Base-by-base conservation (phyloP, 2,329 filamentous ascomycete species). In the Verruconis gallopava region DNA sequence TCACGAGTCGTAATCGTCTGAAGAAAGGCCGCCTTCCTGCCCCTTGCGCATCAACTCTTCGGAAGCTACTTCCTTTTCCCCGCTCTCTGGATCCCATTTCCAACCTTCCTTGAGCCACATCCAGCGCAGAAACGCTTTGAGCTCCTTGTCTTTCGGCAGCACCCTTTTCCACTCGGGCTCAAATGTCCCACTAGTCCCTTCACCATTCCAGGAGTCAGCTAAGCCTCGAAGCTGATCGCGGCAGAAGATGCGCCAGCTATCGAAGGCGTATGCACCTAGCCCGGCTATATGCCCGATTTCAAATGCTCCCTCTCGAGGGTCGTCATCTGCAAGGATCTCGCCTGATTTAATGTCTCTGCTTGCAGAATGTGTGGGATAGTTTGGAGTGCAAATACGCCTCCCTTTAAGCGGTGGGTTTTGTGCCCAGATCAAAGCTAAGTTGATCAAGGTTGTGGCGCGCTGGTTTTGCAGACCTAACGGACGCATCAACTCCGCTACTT, bases 211-310 rank as follows among this genome's bases (percentile, higher is more conserved):
- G 48, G 79, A 74, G 6, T 62, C 56, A 1, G 79, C 75, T 14
- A 77, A 59, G 0, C 77, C 79, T 5, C 86, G 72, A 18, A 93
- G 59, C 21, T 71, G 67, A 56, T 95, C 88, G 2, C 88, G 75
- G 56, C 85, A 94, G 59, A 95, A 95, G 48, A 95, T 94, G 3
- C 88, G 76, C 83, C 85, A 95, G 54, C 81, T 88, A 59, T 95
- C 88, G 38, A 89, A 67, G 0, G 85, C 82, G 58, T 95, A 95
- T 1, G 76, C 69, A 13, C 86, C 84, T 43, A 71, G 57, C 42
- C 84, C 78, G 0, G 85, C 86, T 44, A 95, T 65, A 57, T 93
- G 84, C 0, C 81, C 85, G 46, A 94, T 81, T 54, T 95, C 88
- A 78, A 85, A 93, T 0, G 73, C 72, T 3, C 73, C 68, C 1